These are phyloP conservation scores for Ceratocystis colombiana DNA, from an alignment of 2,329 filamentous ascomycete species.

Conservation along the genomic window DNA sequence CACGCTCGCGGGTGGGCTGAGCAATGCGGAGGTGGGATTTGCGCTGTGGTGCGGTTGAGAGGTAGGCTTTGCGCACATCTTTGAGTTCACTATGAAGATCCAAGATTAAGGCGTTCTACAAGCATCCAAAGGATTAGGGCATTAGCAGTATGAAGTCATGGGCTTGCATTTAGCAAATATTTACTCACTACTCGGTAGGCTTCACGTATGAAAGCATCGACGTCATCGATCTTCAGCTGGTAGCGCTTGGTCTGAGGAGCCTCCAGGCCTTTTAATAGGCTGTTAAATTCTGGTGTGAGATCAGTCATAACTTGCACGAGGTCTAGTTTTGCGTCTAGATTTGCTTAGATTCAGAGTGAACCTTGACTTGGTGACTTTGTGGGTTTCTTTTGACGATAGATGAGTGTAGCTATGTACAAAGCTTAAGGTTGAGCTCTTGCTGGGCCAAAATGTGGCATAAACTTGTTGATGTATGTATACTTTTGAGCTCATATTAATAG, in stretches of 20 bases:
- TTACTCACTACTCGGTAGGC: conserved; percentile 75
- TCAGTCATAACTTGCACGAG: conserved; percentile 40
- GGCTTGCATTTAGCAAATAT: conserved; percentile 15
- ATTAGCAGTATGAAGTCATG: neutral
- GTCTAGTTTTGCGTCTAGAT: neutral
- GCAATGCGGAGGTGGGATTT: conserved; percentile 17
- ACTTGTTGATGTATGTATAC: neutral
- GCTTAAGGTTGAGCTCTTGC: conserved; percentile 6
- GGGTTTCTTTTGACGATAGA: neutral
- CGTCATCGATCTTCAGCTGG: conserved; percentile 40
- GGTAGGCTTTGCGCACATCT: conserved; percentile 78
- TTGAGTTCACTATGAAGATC: conserved; percentile 71
- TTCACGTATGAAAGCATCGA: conserved; percentile 86
- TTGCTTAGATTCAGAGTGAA: neutral
- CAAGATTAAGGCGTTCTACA: conserved; percentile 71
- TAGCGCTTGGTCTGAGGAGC: conserved; percentile 39
- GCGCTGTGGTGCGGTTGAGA: conserved; percentile 67
- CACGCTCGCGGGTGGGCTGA: conserved; percentile 30
- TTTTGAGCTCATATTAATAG: neutral
- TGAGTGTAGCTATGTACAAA: neutral
- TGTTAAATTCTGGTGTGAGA: conserved; percentile 59
- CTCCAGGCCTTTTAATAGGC: conserved; percentile 52
- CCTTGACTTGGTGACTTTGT: neutral
- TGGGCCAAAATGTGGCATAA: conserved; percentile 10
- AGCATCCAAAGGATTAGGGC: neutral